Evolutionary conservation across 257 asterid genomes (phyloP), one percentile per base, ranked within the genome.

Genomic region (Fraxinus americana): DNA sequence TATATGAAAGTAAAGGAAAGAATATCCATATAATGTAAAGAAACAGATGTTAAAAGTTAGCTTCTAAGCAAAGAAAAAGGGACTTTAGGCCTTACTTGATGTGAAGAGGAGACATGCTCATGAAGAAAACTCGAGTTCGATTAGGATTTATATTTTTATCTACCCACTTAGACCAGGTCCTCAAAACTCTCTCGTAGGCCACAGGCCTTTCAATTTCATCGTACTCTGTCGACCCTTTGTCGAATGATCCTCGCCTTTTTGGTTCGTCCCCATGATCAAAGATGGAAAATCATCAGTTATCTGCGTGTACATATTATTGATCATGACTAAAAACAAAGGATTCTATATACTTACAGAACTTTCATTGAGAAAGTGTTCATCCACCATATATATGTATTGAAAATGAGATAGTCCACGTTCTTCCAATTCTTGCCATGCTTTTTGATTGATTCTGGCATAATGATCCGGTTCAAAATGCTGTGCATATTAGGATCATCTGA

Each of bases 31-130:
- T 63, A 32, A 21, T 36, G 5, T 12, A 17, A 57, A 12, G 69
- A 48, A n/a, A 30, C 34, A 32, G 16, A 30, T 16, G 5, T 39
- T 29, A 17, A 41, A 59, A 34, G n/a, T 27, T 78, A 70, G 61
- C 35, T 61, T 85, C 5, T 3, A 54, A 75, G 70, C 30, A 0
- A 71, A 72, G 66, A 36, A 17, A 38, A 48, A 16, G 4, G 29
- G 67, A 43, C 35, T 48, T 16, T 68, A 32, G 66, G 30, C 50
- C 50, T 78, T 92, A 92, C 97, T 88, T 91, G 89, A 92, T 88
- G 77, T 93, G 98, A 72, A 93, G 98, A 76, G 98, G 98, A n/a
- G 98, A 93, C 97, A 76, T 93, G 97, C 98, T 93, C 93, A 90
- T 87, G 86, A 93, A 93, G 86, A 90, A 93, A 19, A 91, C 91